phyloP scores from a whole-genome alignment of 495 filamentous ascomycete genomes.

The Penicillium soppii region DNA sequence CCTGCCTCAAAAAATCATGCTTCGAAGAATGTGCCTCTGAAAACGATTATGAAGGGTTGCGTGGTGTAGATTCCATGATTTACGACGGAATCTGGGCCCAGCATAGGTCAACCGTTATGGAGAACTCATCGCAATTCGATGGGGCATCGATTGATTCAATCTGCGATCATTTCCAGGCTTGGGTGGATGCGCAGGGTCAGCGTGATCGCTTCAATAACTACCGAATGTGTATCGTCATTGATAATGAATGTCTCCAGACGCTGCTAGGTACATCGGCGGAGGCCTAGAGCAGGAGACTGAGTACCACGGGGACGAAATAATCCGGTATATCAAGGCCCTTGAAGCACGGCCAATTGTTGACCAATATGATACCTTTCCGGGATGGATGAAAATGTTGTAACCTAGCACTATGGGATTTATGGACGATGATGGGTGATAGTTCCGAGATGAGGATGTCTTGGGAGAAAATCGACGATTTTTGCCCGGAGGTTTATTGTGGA shows the following conservation, averaged over 20 bases:
- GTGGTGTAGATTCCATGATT: background rate
- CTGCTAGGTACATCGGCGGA: no score
- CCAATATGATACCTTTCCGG: slow-evolving; percentile 53
- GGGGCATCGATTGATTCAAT: no score
- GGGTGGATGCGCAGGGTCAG: no score
- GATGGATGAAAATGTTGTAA: background rate
- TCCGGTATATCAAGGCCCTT: background rate
- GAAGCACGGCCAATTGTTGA: background rate
- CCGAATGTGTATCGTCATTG: no score
- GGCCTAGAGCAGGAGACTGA: no score
- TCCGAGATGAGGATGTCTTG: background rate
- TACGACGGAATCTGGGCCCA: background rate
- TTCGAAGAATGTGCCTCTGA: no score
- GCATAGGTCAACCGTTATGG: slow-evolving; percentile 7
- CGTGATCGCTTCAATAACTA: no score
- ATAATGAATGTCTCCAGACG: no score
- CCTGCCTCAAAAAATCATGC: slow-evolving; percentile 3
- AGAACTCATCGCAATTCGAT: no score
- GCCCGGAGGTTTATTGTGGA: background rate
- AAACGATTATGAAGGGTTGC: no score
- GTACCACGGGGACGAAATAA: no score
- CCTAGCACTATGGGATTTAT: background rate
- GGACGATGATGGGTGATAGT: background rate
- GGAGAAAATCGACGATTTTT: background rate
- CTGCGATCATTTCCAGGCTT: no score